Percentiles rank a stretch among this genome's conserved stretches.
phyloP scores from a whole-genome alignment of 805 yeast genomes.

The Schizosaccharomyces japonicus region DNA sequence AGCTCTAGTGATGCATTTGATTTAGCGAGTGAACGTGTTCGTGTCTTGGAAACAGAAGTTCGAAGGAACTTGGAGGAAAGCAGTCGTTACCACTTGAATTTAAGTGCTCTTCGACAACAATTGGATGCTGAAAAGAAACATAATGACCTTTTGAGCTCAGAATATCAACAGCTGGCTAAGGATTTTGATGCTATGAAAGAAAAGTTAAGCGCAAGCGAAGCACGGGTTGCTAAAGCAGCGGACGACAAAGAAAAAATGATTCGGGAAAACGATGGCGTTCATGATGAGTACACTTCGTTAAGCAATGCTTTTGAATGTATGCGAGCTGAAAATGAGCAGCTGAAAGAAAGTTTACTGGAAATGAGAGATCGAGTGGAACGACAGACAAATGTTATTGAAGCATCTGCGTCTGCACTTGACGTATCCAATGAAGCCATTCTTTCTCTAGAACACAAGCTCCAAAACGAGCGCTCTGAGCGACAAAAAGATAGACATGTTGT shows the following conservation, averaged over 20 bases:
- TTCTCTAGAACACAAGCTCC: neutral
- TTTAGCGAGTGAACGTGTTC: neutral
- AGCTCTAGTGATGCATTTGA: neutral
- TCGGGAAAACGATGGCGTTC: too few species aligned
- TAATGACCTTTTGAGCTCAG: neutral
- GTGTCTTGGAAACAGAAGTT: neutral
- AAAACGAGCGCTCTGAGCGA: neutral
- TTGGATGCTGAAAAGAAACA: neutral
- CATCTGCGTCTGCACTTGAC: neutral
- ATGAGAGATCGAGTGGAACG: neutral
- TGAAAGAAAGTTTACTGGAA: neutral
- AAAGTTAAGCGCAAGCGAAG: too few species aligned
- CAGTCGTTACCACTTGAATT: neutral
- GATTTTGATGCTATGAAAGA: neutral
- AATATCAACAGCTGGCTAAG: neutral
- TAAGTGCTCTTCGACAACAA: neutral
- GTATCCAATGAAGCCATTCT: neutral
- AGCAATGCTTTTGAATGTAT: too few species aligned
- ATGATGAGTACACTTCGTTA: too few species aligned
- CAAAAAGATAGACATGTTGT: neutral
- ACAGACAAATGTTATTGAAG: constrained; percentile 1
- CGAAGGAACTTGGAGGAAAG: neutral
- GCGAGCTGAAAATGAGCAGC: neutral
- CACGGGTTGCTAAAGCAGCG: too few species aligned
- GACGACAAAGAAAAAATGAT: too few species aligned